Base-by-base conservation (phyloP, 192 early-diverging fungal genomes). In the Lunasporangiospora selenospora region DNA sequence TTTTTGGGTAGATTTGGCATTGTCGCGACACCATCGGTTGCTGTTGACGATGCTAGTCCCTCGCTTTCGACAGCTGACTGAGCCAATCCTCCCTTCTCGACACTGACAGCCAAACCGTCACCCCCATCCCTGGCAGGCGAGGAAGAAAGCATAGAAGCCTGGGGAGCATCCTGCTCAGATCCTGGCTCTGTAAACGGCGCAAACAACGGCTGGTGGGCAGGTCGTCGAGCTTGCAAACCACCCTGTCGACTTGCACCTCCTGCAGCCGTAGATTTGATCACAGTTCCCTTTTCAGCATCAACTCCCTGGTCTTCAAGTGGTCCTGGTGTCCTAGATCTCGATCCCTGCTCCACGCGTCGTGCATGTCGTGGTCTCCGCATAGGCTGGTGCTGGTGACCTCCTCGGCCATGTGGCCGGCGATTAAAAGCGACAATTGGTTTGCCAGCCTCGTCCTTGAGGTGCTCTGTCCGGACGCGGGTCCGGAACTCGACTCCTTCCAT, bases 401-500 rank as follows among this genome's bases (percentile, higher is more conserved):
- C 36, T 19, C 46, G 30, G 4, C 4, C 48, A 13, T 16, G 13
- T 13, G 19, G 23, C 42, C 34, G 16, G 7, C 38, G 37, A 9
- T 64, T 64, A 4, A 37, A n/a, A 2, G 43, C 16, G 2, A 16
- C 26, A 16, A 73, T 43, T 3, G 69, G 55, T 31, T 73, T 73
- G 11, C 69, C 69, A 39, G 12, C 34, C 12, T 56, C 54, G 23
- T 63, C 69, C 49, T 63, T 73, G 16, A 73, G 38, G 53, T 73
- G 69, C 29, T 73, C 69, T 15, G 69, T 63, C 48, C 69, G 42
- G 33, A 73, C 69, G 12, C 69, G 59, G 1, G 69, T 73, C 26
- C 69, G 27, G 32, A 73, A 73, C 36, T 73, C 69, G 11, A 73
- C 69, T 0, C 69, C 69, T 13, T 73, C 69, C 69, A 73, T 73